A percentile compares a stretch with the other conserved stretches of the same genome.
Evolutionary conservation across 2,329 filamentous ascomycete species (phyloP).

Genomic region (Xylariales sp.): DNA sequence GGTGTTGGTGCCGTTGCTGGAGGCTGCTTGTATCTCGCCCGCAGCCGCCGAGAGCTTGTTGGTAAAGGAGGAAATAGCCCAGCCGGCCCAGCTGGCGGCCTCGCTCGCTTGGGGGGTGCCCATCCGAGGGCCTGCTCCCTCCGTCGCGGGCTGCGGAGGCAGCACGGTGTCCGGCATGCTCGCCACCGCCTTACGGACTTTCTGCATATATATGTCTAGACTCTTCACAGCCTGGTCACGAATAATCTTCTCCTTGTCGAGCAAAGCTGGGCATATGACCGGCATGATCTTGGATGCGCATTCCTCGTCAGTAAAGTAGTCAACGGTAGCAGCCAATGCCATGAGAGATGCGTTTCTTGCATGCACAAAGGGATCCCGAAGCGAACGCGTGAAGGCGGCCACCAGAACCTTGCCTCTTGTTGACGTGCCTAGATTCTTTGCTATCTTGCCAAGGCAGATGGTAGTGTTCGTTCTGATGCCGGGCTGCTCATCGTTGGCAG

Average conservation of each 20-base stretch:
- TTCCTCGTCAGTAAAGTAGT: constrained; percentile 86
- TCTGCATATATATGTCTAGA: constrained; percentile 78
- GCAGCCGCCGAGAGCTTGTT: constrained; percentile 84
- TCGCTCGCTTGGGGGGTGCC: constrained; percentile 64
- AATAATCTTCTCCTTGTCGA: constrained; percentile 94
- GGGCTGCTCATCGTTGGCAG: constrained; percentile 94
- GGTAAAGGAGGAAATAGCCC: constrained; percentile 98
- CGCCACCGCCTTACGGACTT: constrained; percentile 70
- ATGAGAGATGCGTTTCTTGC: constrained; percentile 85
- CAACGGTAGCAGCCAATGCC: constrained; percentile 78
- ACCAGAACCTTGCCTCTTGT: constrained; percentile 86
- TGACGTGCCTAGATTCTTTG: constrained; percentile 74
- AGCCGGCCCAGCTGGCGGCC: constrained; percentile 78
- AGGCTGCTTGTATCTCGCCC: constrained; percentile 73
- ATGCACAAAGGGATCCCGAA: constrained; percentile 92
- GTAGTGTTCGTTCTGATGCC: constrained; percentile 98
- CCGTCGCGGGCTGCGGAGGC: constrained; percentile 56
- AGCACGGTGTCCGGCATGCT: constrained; percentile 77
- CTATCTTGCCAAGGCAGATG: constrained; percentile 94
- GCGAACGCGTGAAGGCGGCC: constrained; percentile 83
- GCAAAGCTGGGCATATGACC: constrained; percentile 73
- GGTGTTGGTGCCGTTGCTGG: constrained; percentile 33
- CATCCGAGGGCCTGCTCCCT: constrained; percentile 62
- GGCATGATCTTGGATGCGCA: constrained; percentile 81
- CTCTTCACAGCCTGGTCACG: constrained; percentile 90